Percentiles rank a stretch among this genome's conserved stretches.
phyloP scores from a whole-genome alignment of 148 eudicot species.

The Vaccinium corymbosum region DNA sequence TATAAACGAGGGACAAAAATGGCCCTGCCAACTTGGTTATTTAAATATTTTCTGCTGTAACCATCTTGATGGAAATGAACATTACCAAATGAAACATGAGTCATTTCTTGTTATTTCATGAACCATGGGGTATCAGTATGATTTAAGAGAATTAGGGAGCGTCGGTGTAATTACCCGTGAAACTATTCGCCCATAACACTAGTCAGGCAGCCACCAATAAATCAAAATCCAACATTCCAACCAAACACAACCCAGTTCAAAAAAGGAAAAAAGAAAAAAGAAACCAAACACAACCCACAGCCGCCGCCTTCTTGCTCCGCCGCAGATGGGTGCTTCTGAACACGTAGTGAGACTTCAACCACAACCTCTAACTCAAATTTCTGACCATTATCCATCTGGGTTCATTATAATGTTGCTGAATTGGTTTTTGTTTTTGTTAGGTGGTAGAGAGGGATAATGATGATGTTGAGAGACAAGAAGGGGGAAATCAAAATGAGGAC shows the following conservation, averaged over 20 bases:
- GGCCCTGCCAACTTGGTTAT: too few species aligned
- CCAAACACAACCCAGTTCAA: background rate
- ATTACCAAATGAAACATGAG: too few species aligned
- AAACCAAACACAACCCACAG: background rate
- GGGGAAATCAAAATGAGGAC: background rate
- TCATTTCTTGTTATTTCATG: too few species aligned
- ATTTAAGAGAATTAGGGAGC: background rate
- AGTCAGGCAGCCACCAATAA: background rate
- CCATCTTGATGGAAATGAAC: too few species aligned
- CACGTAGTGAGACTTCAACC: constrained; percentile 17
- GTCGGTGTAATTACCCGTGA: background rate
- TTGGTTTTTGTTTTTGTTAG: constrained; percentile 13
- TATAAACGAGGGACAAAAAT: too few species aligned
- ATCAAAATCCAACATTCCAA: constrained; percentile 24
- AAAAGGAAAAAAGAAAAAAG: too few species aligned
- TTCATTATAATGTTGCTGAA: background rate
- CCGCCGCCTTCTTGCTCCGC: constrained; percentile 8
- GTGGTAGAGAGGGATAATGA: constrained; percentile 26
- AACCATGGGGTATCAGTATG: background rate
- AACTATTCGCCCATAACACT: background rate
- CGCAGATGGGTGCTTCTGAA: constrained; percentile 33
- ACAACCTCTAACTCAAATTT: background rate
- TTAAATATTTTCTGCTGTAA: too few species aligned
- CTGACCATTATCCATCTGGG: background rate
- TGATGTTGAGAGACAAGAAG: constrained; percentile 20